Evolutionary conservation across 2,329 filamentous ascomycete genomes (phyloP), one percentile per base, ranked within the genome.

Genomic region (Whalleya microplaca): DNA sequence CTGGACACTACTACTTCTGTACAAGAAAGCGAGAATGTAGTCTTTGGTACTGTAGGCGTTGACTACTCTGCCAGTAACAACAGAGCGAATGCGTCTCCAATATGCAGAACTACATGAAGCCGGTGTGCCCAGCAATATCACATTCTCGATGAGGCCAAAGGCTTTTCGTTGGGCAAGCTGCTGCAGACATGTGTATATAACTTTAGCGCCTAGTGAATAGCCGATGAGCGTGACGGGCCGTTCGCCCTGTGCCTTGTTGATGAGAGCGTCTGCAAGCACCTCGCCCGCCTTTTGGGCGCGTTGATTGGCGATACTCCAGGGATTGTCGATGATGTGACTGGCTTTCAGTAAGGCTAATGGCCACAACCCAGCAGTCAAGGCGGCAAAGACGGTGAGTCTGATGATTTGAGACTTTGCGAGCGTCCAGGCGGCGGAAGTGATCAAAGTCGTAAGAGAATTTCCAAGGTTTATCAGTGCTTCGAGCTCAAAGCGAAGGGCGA

Each of bases 11-110:
- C 89, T 92, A 2, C 89, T 92, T 41, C 94, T 86, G 72, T 96
- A 96, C 32, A 97, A 78, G 70, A 96, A 96, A 0, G 86, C 92
- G 2, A 97, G 86, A 21, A 97, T 87, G 64, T 92, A 93, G 72
- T 98, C 94, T 43, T 91, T 90, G 42, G 89, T 85, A 2, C 90
- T 95, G 71, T 89, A 97, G 2, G 94, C 91, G 65, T 97, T 98
- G 66, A 97, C 83, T 8, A 97, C 80, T 19, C 92, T 84, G 0
- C 93, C 92, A 29, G 86, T 84, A 1, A 96, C 92, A 0, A 94
- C 91, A 51, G 85, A 87, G 57, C 92, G 87, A 65, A 96, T 81
- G 3, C 85, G 81, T 20, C 90, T 82, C 94, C 94, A 97, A 51
- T 91, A 86, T 2, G 82, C 78, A 1, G 81, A 83, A 18, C 87